Evolutionary conservation across 139 green algal species (phyloP), one percentile per base, ranked within the genome.

Genomic region (Tetratostichococcus sp.): DNA sequence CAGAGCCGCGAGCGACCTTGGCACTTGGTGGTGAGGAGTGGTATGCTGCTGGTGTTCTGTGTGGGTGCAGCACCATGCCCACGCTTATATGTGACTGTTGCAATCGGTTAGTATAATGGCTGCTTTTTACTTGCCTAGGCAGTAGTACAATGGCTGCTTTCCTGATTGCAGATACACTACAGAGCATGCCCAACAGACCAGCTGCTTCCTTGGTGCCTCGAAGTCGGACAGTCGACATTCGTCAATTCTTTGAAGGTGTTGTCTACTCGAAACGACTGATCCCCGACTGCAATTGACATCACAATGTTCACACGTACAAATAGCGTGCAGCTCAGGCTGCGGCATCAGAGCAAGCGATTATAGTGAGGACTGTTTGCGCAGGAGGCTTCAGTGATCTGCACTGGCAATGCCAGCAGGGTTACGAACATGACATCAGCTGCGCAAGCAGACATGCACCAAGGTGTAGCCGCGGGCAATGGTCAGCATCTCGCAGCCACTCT

Each of bases 191-290:
- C 73, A 30, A 69, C 75, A 2, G 79, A 80, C 22, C 28, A 62
- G 23, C 71, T 86, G 42, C 11, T 72, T 8, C 65, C 65, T 1
- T 91, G 83, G 78, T 39, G 75, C 42, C 85, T 77, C 22, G 57
- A 75, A 5, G 33, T 57, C 19, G 65, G 77, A 33, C 74, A 81
- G 69, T 65, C 76, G 5, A 77, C 75, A 23, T 89, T 84, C 59
- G 75, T 91, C 73, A 88, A 82, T 30, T 85, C 79, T 2, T 81
- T 91, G 23, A 91, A 91, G 74, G 81, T 86, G 30, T 17, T 69
- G 8, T 33, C 1, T 21, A 17, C 6, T 34, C 39, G 26, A 28
- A 39, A n/a, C n/a, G n/a, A n/a, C n/a, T n/a, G n/a, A n/a, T n/a
- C n/a, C n/a, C n/a, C n/a, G n/a, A n/a, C n/a, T n/a, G n/a, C n/a